phyloP scores from a whole-genome alignment of 257 asterid genomes.

The Solanum pinnatisectum region DNA sequence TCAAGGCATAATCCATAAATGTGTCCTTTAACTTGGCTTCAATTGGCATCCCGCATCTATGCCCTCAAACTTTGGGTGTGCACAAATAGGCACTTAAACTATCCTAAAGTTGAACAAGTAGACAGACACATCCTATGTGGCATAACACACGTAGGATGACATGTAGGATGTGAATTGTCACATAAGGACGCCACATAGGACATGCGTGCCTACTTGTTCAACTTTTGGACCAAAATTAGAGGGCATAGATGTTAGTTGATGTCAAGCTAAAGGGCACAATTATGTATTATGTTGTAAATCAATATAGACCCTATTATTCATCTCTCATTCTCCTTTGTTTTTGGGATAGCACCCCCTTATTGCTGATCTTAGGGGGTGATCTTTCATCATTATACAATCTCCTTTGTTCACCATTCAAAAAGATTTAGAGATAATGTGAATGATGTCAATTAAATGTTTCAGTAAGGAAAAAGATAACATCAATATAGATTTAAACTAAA shows the following conservation, averaged over 20 bases:
- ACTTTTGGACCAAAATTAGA: not conserved
- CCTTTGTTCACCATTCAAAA: not conserved
- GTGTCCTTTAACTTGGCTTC: not conserved
- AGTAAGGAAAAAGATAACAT: slow-evolving; percentile 51
- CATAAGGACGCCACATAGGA: not conserved
- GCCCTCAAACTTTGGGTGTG: not conserved
- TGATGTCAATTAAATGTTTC: not conserved
- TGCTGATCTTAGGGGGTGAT: not conserved
- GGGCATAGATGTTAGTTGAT: not conserved
- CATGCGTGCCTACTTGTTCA: not conserved
- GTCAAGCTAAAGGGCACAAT: not conserved
- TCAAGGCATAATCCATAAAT: slow-evolving; percentile 9
- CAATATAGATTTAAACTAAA: slow-evolving; percentile 47
- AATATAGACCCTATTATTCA: slow-evolving; percentile 21
- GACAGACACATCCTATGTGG: not conserved
- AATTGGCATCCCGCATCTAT: not conserved
- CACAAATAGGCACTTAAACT: not conserved
- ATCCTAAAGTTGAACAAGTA: not conserved
- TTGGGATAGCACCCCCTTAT: slow-evolving; percentile 45
- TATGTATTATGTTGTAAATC: slow-evolving; percentile 22
- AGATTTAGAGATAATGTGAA: not conserved
- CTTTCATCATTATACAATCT: not conserved
- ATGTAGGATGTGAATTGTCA: not conserved
- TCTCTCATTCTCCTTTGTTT: slow-evolving; percentile 23
- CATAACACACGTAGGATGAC: not conserved